Evolutionary conservation across 768 basidiomycete species (phyloP), one percentile per base, ranked within the genome.

Genomic region (Boletus rubescentipes): DNA sequence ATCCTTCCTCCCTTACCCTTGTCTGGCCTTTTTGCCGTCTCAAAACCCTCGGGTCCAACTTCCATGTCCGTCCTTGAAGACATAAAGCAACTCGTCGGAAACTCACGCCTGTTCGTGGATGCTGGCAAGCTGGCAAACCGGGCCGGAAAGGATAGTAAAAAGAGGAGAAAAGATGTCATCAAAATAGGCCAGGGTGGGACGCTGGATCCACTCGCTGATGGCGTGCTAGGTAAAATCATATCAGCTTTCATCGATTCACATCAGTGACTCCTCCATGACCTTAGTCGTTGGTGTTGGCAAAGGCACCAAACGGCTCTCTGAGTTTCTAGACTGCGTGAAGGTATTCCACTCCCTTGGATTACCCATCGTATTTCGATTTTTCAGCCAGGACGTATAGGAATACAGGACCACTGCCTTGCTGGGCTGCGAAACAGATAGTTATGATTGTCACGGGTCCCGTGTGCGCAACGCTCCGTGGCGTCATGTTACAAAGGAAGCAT

Each of bases 171-270:
- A 15, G 78, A 82, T 20, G 64, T 71, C 2, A 75, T 94, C 49
- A 95, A 96, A 72, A 83, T 95, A 45, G 94, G 93, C 1, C 91
- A 94, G 70, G 93, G 93, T 29, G 94, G 97, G 5, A 99, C 97
- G 4, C 76, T 99, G 46, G 97, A 99, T 75, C 97, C 97, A 15
- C 78, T 98, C 34, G 97, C 97, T 6, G 93, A 97, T 70, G 96
- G 96, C 40, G 93, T 97, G 15, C 75, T 98, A 58, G 92, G 94
- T 94, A 67, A 61, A 78, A 61, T 54, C 9, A 12, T 44, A 16
- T 46, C 30, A 45, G 30, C 47, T 15, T 42, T 54, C 42, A 20
- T 44, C 45, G 23, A 42, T 15, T 23, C 20, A 20, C n/a, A 40
- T 52, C 40, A 38, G 23, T 44, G 51, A 57, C 60, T 15, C 30